Evolutionary conservation across 306 rosid species (phyloP).

Genomic region (Urtica urens): DNA sequence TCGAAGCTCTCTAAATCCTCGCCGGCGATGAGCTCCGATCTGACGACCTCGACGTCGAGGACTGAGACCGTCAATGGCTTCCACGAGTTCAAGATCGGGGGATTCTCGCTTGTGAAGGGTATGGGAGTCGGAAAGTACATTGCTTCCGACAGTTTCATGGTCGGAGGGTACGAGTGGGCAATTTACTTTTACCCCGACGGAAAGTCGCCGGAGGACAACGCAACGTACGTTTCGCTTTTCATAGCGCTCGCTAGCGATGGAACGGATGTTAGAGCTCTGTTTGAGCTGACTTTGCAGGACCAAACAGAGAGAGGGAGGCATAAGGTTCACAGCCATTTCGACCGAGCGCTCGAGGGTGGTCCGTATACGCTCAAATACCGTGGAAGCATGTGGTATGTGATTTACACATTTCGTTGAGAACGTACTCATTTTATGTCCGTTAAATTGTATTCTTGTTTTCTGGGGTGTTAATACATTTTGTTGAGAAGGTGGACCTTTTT

Average conservation of each 20-base stretch:
- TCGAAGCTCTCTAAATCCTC: not conserved
- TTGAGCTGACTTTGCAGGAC: constrained; percentile 44
- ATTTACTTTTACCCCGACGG: constrained; percentile 61
- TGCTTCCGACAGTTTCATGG: constrained; percentile 41
- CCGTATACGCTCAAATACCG: constrained; percentile 53
- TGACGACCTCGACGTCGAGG: constrained; percentile 36
- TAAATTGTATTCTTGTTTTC: not conserved
- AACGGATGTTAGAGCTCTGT: constrained; percentile 49
- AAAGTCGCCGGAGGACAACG: constrained; percentile 44
- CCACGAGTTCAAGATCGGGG: constrained; percentile 43
- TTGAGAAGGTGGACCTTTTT: no score
- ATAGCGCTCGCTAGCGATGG: constrained; percentile 49
- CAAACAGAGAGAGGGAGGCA: constrained; percentile 46
- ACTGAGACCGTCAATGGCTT: constrained; percentile 42
- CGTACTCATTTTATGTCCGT: not conserved
- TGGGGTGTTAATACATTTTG: not conserved
- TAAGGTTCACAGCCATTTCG: constrained; percentile 56
- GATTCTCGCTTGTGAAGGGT: constrained; percentile 43
- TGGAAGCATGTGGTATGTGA: constrained; percentile 74
- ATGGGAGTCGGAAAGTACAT: constrained; percentile 49
- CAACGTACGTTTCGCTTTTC: constrained; percentile 42
- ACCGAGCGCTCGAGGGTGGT: constrained; percentile 41
- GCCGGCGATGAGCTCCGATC: constrained; percentile 14
- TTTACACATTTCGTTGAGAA: no score
- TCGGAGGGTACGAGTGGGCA: constrained; percentile 56